These are phyloP conservation scores for Primulina huaijiensis DNA, from an alignment of 257 asterid species.

Conservation along the genomic window DNA sequence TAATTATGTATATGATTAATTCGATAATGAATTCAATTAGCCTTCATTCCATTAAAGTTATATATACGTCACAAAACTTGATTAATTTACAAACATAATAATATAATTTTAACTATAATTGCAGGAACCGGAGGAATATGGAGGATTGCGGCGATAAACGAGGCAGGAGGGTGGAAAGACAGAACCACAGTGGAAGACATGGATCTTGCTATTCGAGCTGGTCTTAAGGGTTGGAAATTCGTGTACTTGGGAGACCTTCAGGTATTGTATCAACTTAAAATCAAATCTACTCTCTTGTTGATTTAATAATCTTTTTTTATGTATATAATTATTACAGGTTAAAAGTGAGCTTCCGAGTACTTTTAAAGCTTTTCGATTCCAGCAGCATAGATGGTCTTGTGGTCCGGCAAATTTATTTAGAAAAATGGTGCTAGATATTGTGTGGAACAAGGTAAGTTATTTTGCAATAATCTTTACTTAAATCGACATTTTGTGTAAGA, in stretches of 20 bases:
- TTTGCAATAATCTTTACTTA: background rate
- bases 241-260: conserved; percentile 86
- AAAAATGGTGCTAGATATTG: background rate
- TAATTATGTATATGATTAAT: background rate
- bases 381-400: background rate
- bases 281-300: too few relatives aligned
- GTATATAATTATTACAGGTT: background rate
- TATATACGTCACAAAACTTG: background rate
- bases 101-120: too few relatives aligned
- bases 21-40: background rate
- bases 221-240: conserved; percentile 94
- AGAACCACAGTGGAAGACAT: conserved; percentile 94
- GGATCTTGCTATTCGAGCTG: conserved; percentile 96
- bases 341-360: background rate
- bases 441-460: background rate
- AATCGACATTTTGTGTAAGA: too few relatives aligned
- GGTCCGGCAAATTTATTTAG: background rate
- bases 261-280: conserved; percentile 29
- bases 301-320: too few relatives aligned
- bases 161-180: conserved; percentile 98
- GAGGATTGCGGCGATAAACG: conserved; percentile 87
- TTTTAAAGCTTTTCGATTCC: background rate
- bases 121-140: conserved; percentile 91
- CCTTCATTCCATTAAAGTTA: background rate
- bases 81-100: too few relatives aligned